phyloP scores from a whole-genome alignment of 1,284 basidiomycete genomes.

The Volvariella surrecta region DNA sequence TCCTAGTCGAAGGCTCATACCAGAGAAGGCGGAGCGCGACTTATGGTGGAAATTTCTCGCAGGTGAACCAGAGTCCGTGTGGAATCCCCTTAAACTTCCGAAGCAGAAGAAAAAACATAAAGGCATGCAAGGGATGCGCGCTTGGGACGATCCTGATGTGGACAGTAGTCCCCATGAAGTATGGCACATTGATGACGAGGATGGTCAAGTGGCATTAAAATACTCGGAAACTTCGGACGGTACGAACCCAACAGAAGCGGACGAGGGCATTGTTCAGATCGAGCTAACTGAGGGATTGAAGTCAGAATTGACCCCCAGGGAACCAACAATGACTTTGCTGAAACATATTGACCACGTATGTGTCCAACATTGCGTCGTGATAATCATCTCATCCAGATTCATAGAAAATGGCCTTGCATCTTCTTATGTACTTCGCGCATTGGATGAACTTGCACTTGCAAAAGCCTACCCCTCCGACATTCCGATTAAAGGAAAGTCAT shows the following conservation, averaged over 20 bases:
- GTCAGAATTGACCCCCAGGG: constrained; percentile 25
- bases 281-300: no score
- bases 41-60: constrained; percentile 72
- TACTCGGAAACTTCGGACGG: neutral
- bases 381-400: constrained; percentile 3
- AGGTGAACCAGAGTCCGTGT: constrained; percentile 57
- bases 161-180: constrained; percentile 3
- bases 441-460: constrained; percentile 65
- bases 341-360: constrained; percentile 57
- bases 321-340: constrained; percentile 50
- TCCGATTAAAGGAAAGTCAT: constrained; percentile 53
- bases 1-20: constrained; percentile 33
- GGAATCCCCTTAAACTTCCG: constrained; percentile 46
- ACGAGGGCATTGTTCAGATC: no score
- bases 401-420: constrained; percentile 62
- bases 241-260: neutral
- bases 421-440: constrained; percentile 76
- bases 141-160: constrained; percentile 21
- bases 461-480: constrained; percentile 26
- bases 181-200: neutral
- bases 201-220: constrained; percentile 2
- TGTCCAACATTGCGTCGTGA: constrained; percentile 8
- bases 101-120: constrained; percentile 23
- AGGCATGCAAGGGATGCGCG: constrained; percentile 22
- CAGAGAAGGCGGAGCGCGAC: constrained; percentile 62